phyloP scores from a whole-genome alignment of 2,329 filamentous ascomycete genomes.

The Cadophora gregata region DNA sequence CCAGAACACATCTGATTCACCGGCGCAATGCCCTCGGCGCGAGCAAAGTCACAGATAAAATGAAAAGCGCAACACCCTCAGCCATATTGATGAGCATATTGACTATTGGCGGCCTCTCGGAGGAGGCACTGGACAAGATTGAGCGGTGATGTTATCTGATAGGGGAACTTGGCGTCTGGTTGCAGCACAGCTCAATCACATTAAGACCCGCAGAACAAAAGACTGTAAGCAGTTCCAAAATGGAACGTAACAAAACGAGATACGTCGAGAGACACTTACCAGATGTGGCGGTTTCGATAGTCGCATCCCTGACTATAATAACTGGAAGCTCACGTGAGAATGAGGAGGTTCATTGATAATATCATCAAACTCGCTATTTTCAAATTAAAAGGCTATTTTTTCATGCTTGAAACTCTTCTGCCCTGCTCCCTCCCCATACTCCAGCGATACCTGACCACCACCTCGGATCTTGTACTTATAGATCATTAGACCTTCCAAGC shows the following conservation, averaged over 20 bases:
- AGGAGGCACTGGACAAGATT: slow-evolving; percentile 25
- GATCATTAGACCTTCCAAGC: slow-evolving; percentile 91
- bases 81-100: slow-evolving; percentile 54
- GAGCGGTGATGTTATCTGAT: not conserved
- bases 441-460: slow-evolving; percentile 78
- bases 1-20: slow-evolving; percentile 47
- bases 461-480: slow-evolving; percentile 96
- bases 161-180: too few relatives aligned
- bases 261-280: too few relatives aligned
- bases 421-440: slow-evolving; percentile 71
- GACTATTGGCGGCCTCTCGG: slow-evolving; percentile 51
- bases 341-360: too few relatives aligned
- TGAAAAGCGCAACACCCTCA: slow-evolving; percentile 13
- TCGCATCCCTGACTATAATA: too few relatives aligned
- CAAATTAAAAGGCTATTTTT: slow-evolving; percentile 43
- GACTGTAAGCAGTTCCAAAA: too few relatives aligned
- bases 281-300: too few relatives aligned
- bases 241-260: too few relatives aligned
- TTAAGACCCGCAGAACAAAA: too few relatives aligned
- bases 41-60: slow-evolving; percentile 35
- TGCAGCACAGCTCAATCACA: too few relatives aligned
- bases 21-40: slow-evolving; percentile 45
- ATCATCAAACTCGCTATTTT: too few relatives aligned
- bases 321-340: too few relatives aligned
- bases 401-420: slow-evolving; percentile 66